Percentiles rank a stretch among this genome's conserved stretches.
phyloP scores from a whole-genome alignment of 345 rosid genomes.

The Pistacia atlantica region DNA sequence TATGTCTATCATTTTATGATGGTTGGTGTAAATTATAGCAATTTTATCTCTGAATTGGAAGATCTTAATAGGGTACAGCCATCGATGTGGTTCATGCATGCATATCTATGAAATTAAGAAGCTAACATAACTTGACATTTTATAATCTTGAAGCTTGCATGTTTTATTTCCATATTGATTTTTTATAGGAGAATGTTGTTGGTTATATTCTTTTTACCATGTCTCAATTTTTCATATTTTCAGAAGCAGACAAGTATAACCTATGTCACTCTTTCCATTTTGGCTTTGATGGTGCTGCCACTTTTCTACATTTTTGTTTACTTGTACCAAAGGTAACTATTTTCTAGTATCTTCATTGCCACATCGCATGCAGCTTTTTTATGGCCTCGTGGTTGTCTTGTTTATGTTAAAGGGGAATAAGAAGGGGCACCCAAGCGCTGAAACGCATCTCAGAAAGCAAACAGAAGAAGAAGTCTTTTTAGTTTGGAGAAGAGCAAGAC shows the following conservation, averaged over 20 bases:
- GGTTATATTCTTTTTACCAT: conserved; percentile 1
- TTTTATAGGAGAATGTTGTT: neutral
- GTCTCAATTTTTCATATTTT: conserved; percentile 15
- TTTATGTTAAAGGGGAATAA: conserved; percentile 56
- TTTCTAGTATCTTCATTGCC: conserved; percentile 1
- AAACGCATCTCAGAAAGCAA: conserved; percentile 49
- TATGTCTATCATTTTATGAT: neutral
- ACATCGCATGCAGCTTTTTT: neutral
- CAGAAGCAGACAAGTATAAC: conserved; percentile 54
- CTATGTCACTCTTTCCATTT: conserved; percentile 48
- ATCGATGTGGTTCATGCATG: neutral
- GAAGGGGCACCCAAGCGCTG: conserved; percentile 55
- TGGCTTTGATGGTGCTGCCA: conserved; percentile 59
- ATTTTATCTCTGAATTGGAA: neutral
- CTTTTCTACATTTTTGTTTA: conserved; percentile 59
- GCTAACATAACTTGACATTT: neutral
- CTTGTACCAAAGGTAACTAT: conserved; percentile 60
- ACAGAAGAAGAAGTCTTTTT: conserved; percentile 54
- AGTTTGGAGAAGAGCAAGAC: conserved; percentile 4
- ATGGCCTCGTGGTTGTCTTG: conserved; percentile 14
- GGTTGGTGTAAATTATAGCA: neutral
- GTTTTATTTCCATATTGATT: neutral
- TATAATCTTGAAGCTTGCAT: neutral
- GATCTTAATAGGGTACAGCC: neutral
- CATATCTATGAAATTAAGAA: neutral